Percentiles rank a stretch among this genome's conserved stretches.
Conservation (phyloP, 192 early-diverging fungal species). For the Cetraspora pellucida region DNA sequence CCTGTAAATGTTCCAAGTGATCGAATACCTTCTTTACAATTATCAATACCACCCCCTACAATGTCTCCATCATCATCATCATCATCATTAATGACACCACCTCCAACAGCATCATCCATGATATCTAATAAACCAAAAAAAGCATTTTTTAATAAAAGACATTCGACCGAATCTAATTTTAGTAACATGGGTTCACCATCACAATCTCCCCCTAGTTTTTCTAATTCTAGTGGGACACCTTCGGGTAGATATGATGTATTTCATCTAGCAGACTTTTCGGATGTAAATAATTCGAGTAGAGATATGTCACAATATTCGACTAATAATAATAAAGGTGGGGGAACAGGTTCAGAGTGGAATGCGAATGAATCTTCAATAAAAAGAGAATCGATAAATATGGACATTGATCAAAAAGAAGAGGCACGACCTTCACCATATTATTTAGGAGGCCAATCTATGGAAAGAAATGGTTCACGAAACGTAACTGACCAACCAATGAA, state of each 20-base stretch:
- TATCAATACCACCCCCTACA: not conserved
- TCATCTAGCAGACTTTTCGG: not conserved
- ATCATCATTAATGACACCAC: slow-evolving; percentile 2
- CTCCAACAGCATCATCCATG: not conserved
- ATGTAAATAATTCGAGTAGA: not conserved
- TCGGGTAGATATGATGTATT: slow-evolving; percentile 10
- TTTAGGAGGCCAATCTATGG: not conserved
- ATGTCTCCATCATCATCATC: not conserved
- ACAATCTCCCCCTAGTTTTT: not conserved
- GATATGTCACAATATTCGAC: not conserved
- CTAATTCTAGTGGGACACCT: not conserved
- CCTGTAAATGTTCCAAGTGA: not conserved
- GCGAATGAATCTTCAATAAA: not conserved
- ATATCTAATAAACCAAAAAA: not conserved
- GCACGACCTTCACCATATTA: not conserved
- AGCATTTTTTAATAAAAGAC: not conserved
- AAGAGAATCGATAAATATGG: not conserved
- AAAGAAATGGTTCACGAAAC: not conserved
- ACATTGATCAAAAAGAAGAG: not conserved
- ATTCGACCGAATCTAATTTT: slow-evolving; percentile 2
- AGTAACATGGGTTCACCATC: not conserved
- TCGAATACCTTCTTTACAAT: not conserved
- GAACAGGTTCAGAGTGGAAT: slow-evolving; percentile 2
- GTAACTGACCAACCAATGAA: not conserved
- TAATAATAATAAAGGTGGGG: not conserved